Percentiles rank a stretch among this genome's conserved stretches.
These are phyloP conservation scores for Penicillium silybi DNA, from an alignment of 495 filamentous ascomycete species.

Conservation along the genomic window DNA sequence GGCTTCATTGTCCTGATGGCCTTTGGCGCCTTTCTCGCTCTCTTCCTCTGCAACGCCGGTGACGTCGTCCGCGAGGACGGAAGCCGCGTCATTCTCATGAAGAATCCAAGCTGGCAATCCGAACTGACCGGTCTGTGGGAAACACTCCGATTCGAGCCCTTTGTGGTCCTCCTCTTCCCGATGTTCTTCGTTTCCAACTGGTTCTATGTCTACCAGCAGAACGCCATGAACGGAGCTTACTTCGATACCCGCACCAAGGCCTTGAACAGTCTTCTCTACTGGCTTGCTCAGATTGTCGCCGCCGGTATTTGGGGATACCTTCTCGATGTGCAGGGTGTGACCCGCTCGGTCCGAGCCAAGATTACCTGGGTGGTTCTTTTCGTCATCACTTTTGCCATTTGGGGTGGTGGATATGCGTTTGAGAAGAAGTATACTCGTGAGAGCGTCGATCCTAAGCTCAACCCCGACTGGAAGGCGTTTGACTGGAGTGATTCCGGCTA, in stretches of 20 bases:
- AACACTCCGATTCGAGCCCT: constrained; percentile 30
- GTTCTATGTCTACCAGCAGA: constrained; percentile 68
- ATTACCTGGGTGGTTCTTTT: constrained; percentile 33
- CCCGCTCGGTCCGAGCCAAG: constrained; percentile 31
- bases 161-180: constrained; percentile 39
- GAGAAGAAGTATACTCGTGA: constrained; percentile 37
- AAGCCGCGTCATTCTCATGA: constrained; percentile 71
- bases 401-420: constrained; percentile 45
- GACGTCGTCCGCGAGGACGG: constrained; percentile 70
- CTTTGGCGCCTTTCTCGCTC: constrained; percentile 54
- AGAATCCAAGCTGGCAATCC: constrained; percentile 63
- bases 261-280: constrained; percentile 44
- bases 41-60: constrained; percentile 49
- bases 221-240: constrained; percentile 39
- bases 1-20: constrained; percentile 42
- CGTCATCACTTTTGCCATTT: constrained; percentile 36
- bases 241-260: constrained; percentile 43
- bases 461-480: constrained; percentile 12
- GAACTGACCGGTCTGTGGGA: constrained; percentile 34
- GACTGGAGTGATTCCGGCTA: constrained; percentile 35
- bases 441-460: constrained; percentile 3
- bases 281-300: constrained; percentile 45
- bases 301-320: constrained; percentile 36
- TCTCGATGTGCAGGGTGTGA: constrained; percentile 32
- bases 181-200: constrained; percentile 61